Conservation (phyloP, 1,284 basidiomycete species). For the Sporisorium graminicola region DNA sequence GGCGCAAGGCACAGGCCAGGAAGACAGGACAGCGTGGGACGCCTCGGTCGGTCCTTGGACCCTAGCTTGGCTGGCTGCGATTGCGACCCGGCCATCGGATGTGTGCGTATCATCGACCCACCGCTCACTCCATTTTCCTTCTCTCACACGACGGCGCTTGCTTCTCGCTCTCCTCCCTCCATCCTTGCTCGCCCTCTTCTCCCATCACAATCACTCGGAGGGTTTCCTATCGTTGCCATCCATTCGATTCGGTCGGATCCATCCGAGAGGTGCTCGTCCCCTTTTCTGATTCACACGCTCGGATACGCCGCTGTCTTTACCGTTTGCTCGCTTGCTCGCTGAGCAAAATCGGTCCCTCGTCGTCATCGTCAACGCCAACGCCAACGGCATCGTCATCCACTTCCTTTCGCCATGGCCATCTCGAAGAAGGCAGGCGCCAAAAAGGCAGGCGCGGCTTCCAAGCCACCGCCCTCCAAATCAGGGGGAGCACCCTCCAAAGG, state of each 20-base stretch:
- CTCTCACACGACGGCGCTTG: neutral
- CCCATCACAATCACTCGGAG: neutral
- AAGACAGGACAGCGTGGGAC: too few species aligned
- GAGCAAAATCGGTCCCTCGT: constrained; percentile 1
- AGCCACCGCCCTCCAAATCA: constrained; percentile 51
- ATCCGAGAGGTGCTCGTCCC: constrained; percentile 12
- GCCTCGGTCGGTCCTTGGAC: neutral
- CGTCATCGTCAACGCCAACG: neutral
- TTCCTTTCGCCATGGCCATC: constrained; percentile 63
- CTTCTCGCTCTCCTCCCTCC: neutral
- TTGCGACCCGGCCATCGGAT: neutral
- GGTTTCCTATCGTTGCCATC: neutral
- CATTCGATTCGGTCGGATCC: constrained; percentile 17
- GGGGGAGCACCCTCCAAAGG: constrained; percentile 47
- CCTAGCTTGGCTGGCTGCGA: neutral
- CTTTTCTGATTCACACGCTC: neutral
- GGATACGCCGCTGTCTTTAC: neutral
- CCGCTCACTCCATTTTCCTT: neutral
- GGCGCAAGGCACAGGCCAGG: neutral
- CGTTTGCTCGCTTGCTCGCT: neutral
- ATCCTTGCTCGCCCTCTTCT: neutral
- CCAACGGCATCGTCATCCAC: neutral
- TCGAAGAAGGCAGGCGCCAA: constrained; percentile 67
- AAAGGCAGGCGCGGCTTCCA: constrained; percentile 52
- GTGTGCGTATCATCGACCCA: neutral